Evolutionary conservation across 768 basidiomycete species (phyloP), one percentile per base, ranked within the genome.

Genomic region (Suillus ampliporus): DNA sequence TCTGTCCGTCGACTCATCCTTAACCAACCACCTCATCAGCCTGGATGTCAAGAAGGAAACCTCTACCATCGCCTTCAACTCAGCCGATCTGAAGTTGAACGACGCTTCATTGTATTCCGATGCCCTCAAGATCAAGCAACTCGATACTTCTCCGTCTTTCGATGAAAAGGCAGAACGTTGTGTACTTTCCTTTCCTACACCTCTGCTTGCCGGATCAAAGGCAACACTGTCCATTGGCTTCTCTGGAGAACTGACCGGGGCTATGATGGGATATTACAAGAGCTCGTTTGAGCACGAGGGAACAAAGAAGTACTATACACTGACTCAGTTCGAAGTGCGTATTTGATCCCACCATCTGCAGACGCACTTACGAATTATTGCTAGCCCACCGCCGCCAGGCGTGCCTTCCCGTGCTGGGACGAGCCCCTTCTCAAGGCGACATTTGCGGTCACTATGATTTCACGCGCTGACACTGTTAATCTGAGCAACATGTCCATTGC

Each of bases 371-470:
- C 50, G 34, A 17, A 57, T 59, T 19, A 37, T 10, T 38, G 43
- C 17, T 66, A 97, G 89, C 89, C 95, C 43, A 97, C 92, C 44
- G 89, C 89, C 63, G 95, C 96, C 10, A 82, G 95, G 56, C 83
- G 86, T 46, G 86, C 90, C 7, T 92, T 94, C 74, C 92, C 92
- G 31, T 93, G 90, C 79, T 97, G 93, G 92, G 96, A 97, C 72
- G 95, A 97, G 72, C 97, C 96, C 17, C 82, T 86, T 41, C 81
- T 96, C 67, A 98, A 98, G 75, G 90, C 95, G 0, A 94, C 89
- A 3, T 92, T 90, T 72, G 70, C 83, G 0, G 79, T 95, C 63
- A 89, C 89, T 15, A 81, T 96, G 82, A 82, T 96, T 69, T 92
- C 94, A n/a, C 86, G 88, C 63, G 80, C 78, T 10, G 85, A 87